Evolutionary conservation across 768 basidiomycete genomes (phyloP).

Genomic region (Lactifluus subvellereus): DNA sequence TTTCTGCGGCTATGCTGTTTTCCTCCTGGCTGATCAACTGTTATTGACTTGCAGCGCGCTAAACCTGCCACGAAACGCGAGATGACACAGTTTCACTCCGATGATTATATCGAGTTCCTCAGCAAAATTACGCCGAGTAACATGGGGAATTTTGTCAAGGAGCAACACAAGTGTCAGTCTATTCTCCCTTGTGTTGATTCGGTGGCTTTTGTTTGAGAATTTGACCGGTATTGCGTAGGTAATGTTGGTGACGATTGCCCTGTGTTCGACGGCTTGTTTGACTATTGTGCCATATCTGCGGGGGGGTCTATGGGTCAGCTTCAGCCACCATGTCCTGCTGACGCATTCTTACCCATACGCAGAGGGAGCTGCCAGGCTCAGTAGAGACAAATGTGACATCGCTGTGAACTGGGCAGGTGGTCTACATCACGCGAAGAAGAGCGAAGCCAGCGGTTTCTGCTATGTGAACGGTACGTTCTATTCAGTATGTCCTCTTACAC

Average conservation of each 20-base stretch:
- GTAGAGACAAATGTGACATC: conserved; percentile 96
- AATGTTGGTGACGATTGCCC: conserved; percentile 99
- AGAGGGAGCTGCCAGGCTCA: conserved; percentile 97
- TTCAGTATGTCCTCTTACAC: not conserved
- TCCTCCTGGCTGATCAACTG: conserved; percentile 5
- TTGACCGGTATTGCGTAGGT: conserved; percentile 42
- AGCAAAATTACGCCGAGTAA: conserved; percentile 91
- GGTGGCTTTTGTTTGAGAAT: not conserved
- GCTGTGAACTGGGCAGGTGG: conserved; percentile 99
- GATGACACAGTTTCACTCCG: conserved; percentile 99
- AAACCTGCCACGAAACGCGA: conserved; percentile 99
- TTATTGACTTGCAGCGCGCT: conserved; percentile 58
- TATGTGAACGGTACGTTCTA: conserved; percentile 82
- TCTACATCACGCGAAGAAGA: conserved; percentile 97
- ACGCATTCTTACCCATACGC: conserved; percentile 1
- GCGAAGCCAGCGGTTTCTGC: conserved; percentile 98
- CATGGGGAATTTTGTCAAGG: conserved; percentile 88
- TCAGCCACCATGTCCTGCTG: not conserved
- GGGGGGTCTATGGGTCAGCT: conserved; percentile 95
- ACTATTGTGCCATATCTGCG: conserved; percentile 99
- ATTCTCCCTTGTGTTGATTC: not conserved
- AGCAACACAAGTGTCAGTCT: conserved; percentile 87
- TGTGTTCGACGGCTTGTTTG: conserved; percentile 96
- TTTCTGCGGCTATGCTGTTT: not conserved
- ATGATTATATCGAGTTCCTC: conserved; percentile 98